Evolutionary conservation across 805 yeast genomes (phyloP), one percentile per base, ranked within the genome.

Genomic region (Wickerhamiella musiphila): DNA sequence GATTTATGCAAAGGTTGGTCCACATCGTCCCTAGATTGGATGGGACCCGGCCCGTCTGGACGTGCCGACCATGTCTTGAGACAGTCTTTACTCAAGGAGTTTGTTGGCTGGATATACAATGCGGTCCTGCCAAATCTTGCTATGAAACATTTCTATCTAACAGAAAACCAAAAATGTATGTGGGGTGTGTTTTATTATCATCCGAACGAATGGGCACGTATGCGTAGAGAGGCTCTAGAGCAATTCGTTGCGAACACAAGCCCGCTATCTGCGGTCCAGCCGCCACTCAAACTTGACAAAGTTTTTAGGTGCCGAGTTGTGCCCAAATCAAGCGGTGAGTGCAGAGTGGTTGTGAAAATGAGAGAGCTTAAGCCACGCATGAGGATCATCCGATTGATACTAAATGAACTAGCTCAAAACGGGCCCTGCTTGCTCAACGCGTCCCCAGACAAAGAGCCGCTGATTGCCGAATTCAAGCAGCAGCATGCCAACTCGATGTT

Each of bases 101-200:
- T 78, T 30, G 18, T 77, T 1, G 29, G 32, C 1, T 84, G 93
- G 93, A 30, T 76, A 2, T 65, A 76, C 25, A 39, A 51, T 0
- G 24, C 22, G 0, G 60, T 72, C 31, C 40, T 78, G 1, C 54
- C 64, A 6, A 59, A 55, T 12, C 37, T 78, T 1, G 41, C 78
- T 0, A 50, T 57, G 0, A 50, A 65, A 0, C 69, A 67, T 44
- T 83, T 81, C 56, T 73, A 78, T 46, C 72, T 75, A 4, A 73
- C 90, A 0, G 77, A 73, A 29, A 51, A 58, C 1, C 64, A 41
- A 4, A 38, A 41, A 6, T 16, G 22, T 15, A 31, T 41, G 1
- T 15, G 32, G 3, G 28, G 40, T 1, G 18, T 40, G n/a, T 40
- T 29, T 16, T 42, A 37, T 18, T 42, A 29, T 43, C 35, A 32